A percentile compares a stretch with the other conserved stretches of the same genome.
Conservation (phyloP, 2,329 filamentous ascomycete species). For the Chaetomium strumarium region DNA sequence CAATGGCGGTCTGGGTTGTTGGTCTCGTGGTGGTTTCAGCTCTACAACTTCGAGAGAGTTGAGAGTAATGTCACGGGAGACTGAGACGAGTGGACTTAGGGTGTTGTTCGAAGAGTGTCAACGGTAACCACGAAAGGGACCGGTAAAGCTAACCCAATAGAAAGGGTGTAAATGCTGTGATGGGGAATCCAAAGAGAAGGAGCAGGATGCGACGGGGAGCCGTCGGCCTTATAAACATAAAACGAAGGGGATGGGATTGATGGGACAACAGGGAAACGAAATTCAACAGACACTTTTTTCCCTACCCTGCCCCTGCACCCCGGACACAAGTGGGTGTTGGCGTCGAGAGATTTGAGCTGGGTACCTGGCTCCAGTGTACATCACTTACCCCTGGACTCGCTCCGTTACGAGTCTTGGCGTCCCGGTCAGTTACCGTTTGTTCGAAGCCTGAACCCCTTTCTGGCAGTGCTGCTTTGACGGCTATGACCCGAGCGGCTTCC, state of each 20-base stretch:
- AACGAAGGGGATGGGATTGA: constrained; percentile 15
- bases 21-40: constrained; percentile 13
- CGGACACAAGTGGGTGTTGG: constrained; percentile 16
- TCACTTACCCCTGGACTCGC: constrained; percentile 17
- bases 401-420: constrained; percentile 21
- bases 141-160: constrained; percentile 5
- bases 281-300: constrained; percentile 16
- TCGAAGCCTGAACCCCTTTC: constrained; percentile 15
- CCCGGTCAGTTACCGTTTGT: constrained; percentile 15
- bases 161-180: constrained; percentile 15
- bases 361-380: constrained; percentile 21
- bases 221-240: constrained; percentile 23
- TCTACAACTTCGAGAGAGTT: constrained; percentile 4
- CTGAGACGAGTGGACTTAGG: not conserved
- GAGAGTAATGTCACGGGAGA: constrained; percentile 4
- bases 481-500: constrained; percentile 16
- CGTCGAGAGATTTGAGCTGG: constrained; percentile 17
- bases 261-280: constrained; percentile 17
- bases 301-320: constrained; percentile 13
- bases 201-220: constrained; percentile 20
- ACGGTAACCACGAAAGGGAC: not conserved
- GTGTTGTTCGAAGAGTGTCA: not conserved
- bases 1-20: constrained; percentile 6
- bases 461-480: constrained; percentile 7
- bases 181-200: constrained; percentile 22